phyloP scores from a whole-genome alignment of 1,284 basidiomycete genomes.

The Rhodotorula glutinis region DNA sequence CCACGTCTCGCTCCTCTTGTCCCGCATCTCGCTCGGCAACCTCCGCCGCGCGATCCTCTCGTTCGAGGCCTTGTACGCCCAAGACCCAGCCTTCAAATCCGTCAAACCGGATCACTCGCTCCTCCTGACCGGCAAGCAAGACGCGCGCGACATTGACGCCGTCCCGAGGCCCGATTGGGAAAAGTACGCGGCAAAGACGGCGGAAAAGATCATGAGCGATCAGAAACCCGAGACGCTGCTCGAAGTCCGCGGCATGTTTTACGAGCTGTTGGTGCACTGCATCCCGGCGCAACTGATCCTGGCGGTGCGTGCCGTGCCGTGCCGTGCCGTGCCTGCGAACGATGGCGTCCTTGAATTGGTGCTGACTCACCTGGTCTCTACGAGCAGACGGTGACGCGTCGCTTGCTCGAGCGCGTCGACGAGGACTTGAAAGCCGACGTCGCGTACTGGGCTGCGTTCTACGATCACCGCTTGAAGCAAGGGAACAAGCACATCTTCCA shows the following conservation, averaged over 20 bases:
- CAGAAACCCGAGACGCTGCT: constrained; percentile 88
- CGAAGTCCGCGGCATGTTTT: constrained; percentile 87
- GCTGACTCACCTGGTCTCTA: background rate
- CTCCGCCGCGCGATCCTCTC: constrained; percentile 91
- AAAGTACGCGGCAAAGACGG: constrained; percentile 90
- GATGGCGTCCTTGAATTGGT: background rate
- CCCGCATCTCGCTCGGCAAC: constrained; percentile 80
- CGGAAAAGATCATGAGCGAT: constrained; percentile 87
- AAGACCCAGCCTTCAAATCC: constrained; percentile 50
- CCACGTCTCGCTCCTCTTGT: constrained; percentile 69
- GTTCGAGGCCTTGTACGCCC: constrained; percentile 93
- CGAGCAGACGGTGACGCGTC: constrained; percentile 75
- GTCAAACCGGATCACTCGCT: constrained; percentile 38
- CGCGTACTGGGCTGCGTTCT: constrained; percentile 95
- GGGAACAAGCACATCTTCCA: constrained; percentile 95
- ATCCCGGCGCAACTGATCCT: constrained; percentile 91
- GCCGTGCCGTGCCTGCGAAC: background rate
- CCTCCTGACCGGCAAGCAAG: constrained; percentile 50
- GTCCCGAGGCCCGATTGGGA: constrained; percentile 97
- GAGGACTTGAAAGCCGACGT: constrained; percentile 83
- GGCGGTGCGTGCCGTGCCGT: constrained; percentile 58
- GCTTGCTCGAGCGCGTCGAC: constrained; percentile 80
- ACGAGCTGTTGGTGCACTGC: constrained; percentile 94
- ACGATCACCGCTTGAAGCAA: constrained; percentile 83
- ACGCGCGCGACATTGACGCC: constrained; percentile 65